Conservation (phyloP, 2,329 filamentous ascomycete species). For the Pseudogymnoascus pannorum region DNA sequence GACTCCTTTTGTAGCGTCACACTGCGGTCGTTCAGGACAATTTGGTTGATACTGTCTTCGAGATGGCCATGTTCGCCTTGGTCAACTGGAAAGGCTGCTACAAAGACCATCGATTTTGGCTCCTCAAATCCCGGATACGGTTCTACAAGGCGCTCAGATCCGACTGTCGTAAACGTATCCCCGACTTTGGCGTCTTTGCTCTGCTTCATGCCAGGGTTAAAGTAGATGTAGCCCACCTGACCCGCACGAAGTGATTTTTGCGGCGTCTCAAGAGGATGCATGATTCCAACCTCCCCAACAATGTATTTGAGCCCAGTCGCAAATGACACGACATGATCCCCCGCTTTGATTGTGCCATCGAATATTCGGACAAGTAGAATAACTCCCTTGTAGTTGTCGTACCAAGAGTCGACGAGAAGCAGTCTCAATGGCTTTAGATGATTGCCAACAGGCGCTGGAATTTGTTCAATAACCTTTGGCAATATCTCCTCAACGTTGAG, state of each 20-base stretch:
- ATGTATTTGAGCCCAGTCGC: slow-evolving; percentile 85
- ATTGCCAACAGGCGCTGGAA: slow-evolving; percentile 75
- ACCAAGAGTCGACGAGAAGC: slow-evolving; percentile 95
- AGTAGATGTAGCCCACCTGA: slow-evolving; percentile 93
- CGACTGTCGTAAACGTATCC: slow-evolving; percentile 84
- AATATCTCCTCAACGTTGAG: slow-evolving; percentile 77
- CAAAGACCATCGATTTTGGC: slow-evolving; percentile 97
- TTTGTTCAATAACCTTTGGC: slow-evolving; percentile 75
- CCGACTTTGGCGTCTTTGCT: slow-evolving; percentile 94
- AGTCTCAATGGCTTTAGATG: slow-evolving; percentile 66
- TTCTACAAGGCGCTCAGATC: slow-evolving; percentile 67
- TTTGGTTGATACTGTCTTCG: slow-evolving; percentile 88
- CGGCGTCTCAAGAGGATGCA: slow-evolving; percentile 81
- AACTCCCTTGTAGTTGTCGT: slow-evolving; percentile 91
- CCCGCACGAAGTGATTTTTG: slow-evolving; percentile 77
- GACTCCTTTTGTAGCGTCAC: slow-evolving; percentile 91
- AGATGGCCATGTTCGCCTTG: slow-evolving; percentile 79
- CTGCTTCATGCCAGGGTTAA: slow-evolving; percentile 97
- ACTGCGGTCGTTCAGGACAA: slow-evolving; percentile 90
- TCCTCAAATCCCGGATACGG: slow-evolving; percentile 90
- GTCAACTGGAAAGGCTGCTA: slow-evolving; percentile 91
- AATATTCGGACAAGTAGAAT: slow-evolving; percentile 87
- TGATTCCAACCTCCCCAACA: slow-evolving; percentile 93
- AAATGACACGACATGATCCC: slow-evolving; percentile 80
- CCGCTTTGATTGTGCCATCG: slow-evolving; percentile 73